A percentile compares a stretch with the other conserved stretches of the same genome.
Conservation (phyloP, 2,329 filamentous ascomycete species). For the Aspergillus latus region DNA sequence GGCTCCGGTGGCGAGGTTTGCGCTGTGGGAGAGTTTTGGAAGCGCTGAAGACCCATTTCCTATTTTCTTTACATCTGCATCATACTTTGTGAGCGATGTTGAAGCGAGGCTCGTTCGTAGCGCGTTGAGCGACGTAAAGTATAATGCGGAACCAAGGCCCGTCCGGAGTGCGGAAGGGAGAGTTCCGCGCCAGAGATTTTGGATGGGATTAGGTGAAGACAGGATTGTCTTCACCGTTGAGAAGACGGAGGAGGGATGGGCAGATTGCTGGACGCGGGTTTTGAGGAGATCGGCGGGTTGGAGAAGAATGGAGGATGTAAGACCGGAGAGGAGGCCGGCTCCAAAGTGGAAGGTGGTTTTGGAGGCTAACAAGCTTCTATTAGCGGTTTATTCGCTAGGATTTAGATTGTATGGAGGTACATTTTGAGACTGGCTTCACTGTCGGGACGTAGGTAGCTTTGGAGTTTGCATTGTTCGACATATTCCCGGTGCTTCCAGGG, state of each 20-base stretch:
- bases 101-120: slow-evolving; percentile 68
- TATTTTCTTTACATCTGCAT: slow-evolving; percentile 19
- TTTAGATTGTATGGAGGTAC: slow-evolving; percentile 21
- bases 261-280: slow-evolving; percentile 89
- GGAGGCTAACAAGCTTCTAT: slow-evolving; percentile 30
- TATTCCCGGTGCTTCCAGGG: slow-evolving; percentile 16
- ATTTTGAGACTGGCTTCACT: slow-evolving; percentile 32
- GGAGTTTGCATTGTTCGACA: slow-evolving; percentile 32
- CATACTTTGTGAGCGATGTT: slow-evolving; percentile 26
- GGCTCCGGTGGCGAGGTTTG: slow-evolving; percentile 83
- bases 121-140: slow-evolving; percentile 85
- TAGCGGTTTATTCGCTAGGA: background rate
- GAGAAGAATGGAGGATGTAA: slow-evolving; percentile 83
- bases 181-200: slow-evolving; percentile 86
- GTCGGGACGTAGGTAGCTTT: slow-evolving; percentile 26
- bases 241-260: slow-evolving; percentile 63
- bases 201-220: slow-evolving; percentile 63
- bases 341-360: slow-evolving; percentile 73
- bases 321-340: slow-evolving; percentile 82
- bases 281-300: slow-evolving; percentile 96
- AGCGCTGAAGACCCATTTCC: slow-evolving; percentile 68
- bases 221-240: slow-evolving; percentile 70
- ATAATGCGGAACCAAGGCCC: slow-evolving; percentile 87
- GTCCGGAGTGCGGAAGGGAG: slow-evolving; percentile 90
- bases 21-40: slow-evolving; percentile 77